Evolutionary conservation across 176 grass and related monocot genomes (phyloP).

Genomic region (Canna indica): DNA sequence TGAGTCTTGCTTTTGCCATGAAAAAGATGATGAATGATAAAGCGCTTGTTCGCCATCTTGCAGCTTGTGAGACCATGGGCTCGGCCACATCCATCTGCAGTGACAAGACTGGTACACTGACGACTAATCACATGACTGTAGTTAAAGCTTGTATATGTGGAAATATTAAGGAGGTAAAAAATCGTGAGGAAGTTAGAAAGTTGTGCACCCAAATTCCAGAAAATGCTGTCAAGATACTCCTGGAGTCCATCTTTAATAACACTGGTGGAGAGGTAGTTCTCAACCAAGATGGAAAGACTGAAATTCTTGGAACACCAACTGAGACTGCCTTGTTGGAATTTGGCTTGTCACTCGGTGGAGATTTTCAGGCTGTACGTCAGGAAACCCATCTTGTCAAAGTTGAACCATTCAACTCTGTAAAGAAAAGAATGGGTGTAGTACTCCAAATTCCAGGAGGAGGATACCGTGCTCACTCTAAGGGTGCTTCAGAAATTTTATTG

Average conservation of each 20-base stretch:
- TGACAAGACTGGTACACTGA: constrained; percentile 90
- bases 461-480: constrained; percentile 67
- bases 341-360: constrained; percentile 77
- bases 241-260: constrained; percentile 93
- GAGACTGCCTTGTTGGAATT: constrained; percentile 88
- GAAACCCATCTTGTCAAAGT: constrained; percentile 70
- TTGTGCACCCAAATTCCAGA: constrained; percentile 66
- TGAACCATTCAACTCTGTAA: constrained; percentile 94
- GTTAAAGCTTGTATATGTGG: constrained; percentile 81
- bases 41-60: constrained; percentile 74
- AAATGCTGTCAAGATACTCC: constrained; percentile 43
- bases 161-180: constrained; percentile 48
- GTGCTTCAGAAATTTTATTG: constrained; percentile 91
- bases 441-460: constrained; percentile 60
- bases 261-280: constrained; percentile 86
- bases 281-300: constrained; percentile 45
- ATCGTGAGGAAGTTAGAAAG: constrained; percentile 34
- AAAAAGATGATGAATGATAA: constrained; percentile 99
- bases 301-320: constrained; percentile 84
- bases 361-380: constrained; percentile 57
- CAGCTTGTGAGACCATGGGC: constrained; percentile 98
- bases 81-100: constrained; percentile 95
- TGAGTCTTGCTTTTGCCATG: constrained; percentile 97
- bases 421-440: constrained; percentile 91
- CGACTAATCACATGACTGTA: constrained; percentile 95